Base-by-base conservation (phyloP, 768 basidiomycete species). In the Leccinum truebloodii region DNA sequence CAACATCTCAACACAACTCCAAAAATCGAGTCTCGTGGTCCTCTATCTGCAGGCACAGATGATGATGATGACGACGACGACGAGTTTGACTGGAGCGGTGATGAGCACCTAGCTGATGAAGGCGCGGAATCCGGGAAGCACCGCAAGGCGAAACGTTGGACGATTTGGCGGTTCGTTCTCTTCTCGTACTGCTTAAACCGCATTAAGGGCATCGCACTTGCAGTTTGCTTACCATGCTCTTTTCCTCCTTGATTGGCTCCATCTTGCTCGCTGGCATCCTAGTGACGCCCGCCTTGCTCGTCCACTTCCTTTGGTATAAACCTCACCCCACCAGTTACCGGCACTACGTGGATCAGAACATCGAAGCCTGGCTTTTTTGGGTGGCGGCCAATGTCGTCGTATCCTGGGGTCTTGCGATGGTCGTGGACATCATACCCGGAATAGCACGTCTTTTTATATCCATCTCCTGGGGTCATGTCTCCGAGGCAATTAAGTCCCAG, bases 321-420 rank as follows among this genome's bases (percentile, higher is more conserved):
- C 82, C 81, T 0, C 70, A 88, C 57, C 82, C 80, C 7, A 82
- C 81, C 18, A 77, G 79, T 8, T 76, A 84, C 63, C 81, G 88
- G 16, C 79, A 76, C 30, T 88, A 81, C 62, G 80, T 90, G 62
- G 81, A 81, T 57, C 81, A 86, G 62, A 92, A 88, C 69, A 71
- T 88, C 50, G 78, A 88, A 70, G 87, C 88, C 3, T 93, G 90
- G 90, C 77, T 92, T 3, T 90, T 89, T 73, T 93, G 90, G 89
- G 85, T 83, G 7, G 91, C 90, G 5, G 82, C 87, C 41, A 92
- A 93, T 71, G 76, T 92, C 55, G 76, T 89, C 59, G 80, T 91
- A 55, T 91, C 90, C 3, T 93, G 90, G 90, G 87, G 80, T 62
- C 84, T 93, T 35, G 91, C 87, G 20, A 76, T 90, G 75, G 75